phyloP scores from a whole-genome alignment of 495 filamentous ascomycete genomes.

The Pyrenopolyporus hunteri region DNA sequence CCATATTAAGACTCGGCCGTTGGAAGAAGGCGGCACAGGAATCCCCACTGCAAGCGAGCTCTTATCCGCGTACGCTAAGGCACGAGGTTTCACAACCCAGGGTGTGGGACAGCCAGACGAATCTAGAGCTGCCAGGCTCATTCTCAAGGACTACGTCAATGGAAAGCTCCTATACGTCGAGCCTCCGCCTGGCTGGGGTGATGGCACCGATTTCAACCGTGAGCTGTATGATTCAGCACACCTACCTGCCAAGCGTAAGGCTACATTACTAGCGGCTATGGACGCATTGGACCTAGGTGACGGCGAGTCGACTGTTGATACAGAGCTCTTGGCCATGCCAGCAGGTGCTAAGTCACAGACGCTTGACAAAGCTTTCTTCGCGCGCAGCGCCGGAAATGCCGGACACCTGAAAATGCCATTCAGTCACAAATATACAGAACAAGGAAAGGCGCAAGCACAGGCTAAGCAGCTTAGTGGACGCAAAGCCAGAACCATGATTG shows the following conservation, averaged over 20 bases:
- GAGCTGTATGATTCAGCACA: slow-evolving; percentile 84
- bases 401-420: slow-evolving; percentile 82
- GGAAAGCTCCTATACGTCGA: slow-evolving; percentile 93
- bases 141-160: slow-evolving; percentile 97
- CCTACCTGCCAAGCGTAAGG: slow-evolving; percentile 74
- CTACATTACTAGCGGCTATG: slow-evolving; percentile 59
- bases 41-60: slow-evolving; percentile 87
- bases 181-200: slow-evolving; percentile 79
- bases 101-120: slow-evolving; percentile 92
- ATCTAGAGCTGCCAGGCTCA: slow-evolving; percentile 84
- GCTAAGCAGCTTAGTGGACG: slow-evolving; percentile 78
- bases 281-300: slow-evolving; percentile 50
- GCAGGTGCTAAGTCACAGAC: slow-evolving; percentile 71
- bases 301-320: slow-evolving; percentile 48
- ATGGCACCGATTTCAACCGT: slow-evolving; percentile 78
- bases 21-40: slow-evolving; percentile 94
- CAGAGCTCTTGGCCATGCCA: slow-evolving; percentile 54
- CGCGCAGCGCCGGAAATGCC: slow-evolving; percentile 60
- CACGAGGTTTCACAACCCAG: slow-evolving; percentile 85
- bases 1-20: slow-evolving; percentile 77
- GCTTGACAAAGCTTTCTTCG: slow-evolving; percentile 89
- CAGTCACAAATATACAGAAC: slow-evolving; percentile 82
- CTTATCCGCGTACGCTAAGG: slow-evolving; percentile 82
- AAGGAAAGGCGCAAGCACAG: slow-evolving; percentile 60
- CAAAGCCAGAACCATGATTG: slow-evolving; percentile 83